Percentiles rank a stretch among this genome's conserved stretches.
Conservation (phyloP, 2,329 filamentous ascomycete species). For the Madurella fahalii region DNA sequence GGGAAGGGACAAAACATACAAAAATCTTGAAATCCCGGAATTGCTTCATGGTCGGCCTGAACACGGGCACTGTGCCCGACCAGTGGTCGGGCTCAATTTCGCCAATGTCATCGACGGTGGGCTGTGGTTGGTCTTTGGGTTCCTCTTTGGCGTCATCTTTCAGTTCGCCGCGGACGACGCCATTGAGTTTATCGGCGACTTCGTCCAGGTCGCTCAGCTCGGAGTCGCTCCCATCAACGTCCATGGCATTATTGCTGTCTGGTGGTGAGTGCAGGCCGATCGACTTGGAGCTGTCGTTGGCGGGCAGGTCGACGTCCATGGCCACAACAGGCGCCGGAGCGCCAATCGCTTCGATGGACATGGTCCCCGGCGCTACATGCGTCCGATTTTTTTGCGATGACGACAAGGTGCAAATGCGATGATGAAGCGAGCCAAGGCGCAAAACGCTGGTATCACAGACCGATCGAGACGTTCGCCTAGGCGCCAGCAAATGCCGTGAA, state of each 20-base stretch:
- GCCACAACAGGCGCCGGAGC: slow-evolving; percentile 39
- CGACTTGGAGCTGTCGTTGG: slow-evolving; percentile 36
- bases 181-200: slow-evolving; percentile 39
- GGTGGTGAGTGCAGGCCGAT: slow-evolving; percentile 59
- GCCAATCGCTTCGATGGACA: slow-evolving; percentile 55
- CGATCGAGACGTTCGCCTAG: slow-evolving; percentile 16
- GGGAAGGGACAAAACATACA: slow-evolving; percentile 46
- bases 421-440: not conserved
- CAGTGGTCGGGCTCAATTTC: slow-evolving; percentile 83
- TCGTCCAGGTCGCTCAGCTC: slow-evolving; percentile 64
- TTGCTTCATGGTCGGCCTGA: slow-evolving; percentile 91
- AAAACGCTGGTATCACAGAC: slow-evolving; percentile 13
- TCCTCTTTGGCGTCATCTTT: slow-evolving; percentile 19
- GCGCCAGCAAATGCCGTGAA: slow-evolving; percentile 19
- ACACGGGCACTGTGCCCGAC: slow-evolving; percentile 88
- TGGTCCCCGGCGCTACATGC: slow-evolving; percentile 45
- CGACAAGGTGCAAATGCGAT: slow-evolving; percentile 13
- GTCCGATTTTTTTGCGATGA: slow-evolving; percentile 27
- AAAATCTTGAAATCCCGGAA: slow-evolving; percentile 92
- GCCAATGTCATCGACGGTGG: slow-evolving; percentile 55
- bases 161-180: slow-evolving; percentile 3
- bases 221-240: slow-evolving; percentile 58
- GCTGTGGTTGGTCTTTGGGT: slow-evolving; percentile 11
- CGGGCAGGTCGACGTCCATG: slow-evolving; percentile 23
- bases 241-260: slow-evolving; percentile 58